Conservation (phyloP, 148 eudicot genomes). For the Rhododendron williamsianum region DNA sequence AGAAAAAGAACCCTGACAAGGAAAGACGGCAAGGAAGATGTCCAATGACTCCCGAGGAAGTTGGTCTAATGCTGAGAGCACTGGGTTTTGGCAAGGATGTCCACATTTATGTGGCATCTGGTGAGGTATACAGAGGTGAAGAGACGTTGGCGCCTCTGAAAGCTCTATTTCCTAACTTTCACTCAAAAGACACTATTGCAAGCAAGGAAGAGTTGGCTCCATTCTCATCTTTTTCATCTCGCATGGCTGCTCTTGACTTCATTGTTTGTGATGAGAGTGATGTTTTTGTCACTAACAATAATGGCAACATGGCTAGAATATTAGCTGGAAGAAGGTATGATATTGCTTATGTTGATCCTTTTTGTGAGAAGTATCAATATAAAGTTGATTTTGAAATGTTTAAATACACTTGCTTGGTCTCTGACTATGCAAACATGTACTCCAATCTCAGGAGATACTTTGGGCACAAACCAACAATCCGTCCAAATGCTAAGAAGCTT, state of each 20-base stretch:
- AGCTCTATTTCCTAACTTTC: constrained; percentile 71
- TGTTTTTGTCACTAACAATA: constrained; percentile 82
- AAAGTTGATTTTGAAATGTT: neutral
- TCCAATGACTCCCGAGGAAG: constrained; percentile 85
- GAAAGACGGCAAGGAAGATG: constrained; percentile 84
- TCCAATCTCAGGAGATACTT: constrained; percentile 58
- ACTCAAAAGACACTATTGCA: constrained; percentile 64
- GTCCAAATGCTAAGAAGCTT: constrained; percentile 75
- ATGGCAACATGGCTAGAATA: constrained; percentile 91
- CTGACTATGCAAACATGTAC: neutral
- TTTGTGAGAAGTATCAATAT: neutral
- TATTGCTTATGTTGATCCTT: neutral
- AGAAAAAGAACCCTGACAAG: constrained; percentile 69
- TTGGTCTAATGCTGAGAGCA: constrained; percentile 84
- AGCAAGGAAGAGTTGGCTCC: constrained; percentile 64
- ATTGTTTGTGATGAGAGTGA: constrained; percentile 80
- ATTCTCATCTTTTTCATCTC: constrained; percentile 63
- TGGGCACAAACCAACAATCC: constrained; percentile 85
- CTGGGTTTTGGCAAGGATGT: constrained; percentile 61
- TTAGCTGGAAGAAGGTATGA: constrained; percentile 85
- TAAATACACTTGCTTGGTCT: neutral
- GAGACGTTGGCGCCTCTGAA: constrained; percentile 73
- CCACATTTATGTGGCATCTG: constrained; percentile 84
- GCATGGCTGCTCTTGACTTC: constrained; percentile 90
- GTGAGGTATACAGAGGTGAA: constrained; percentile 79